phyloP scores from a whole-genome alignment of 106 monocot species.

The Dendrobium chrysotoxum region DNA sequence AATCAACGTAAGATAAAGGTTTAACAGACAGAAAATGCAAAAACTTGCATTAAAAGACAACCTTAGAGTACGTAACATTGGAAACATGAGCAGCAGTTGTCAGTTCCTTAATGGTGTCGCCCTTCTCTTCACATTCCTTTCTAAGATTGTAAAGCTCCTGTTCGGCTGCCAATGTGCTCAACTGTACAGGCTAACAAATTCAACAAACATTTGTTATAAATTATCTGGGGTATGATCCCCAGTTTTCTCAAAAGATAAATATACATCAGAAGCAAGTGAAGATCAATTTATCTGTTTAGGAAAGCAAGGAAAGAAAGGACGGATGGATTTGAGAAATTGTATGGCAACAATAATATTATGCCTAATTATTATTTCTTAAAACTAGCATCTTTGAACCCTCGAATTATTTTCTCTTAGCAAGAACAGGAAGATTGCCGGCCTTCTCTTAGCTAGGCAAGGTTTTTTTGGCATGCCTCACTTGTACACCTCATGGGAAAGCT shows the following conservation, averaged over 20 bases:
- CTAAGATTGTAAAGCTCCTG: slow-evolving; percentile 72
- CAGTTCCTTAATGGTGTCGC: slow-evolving; percentile 68
- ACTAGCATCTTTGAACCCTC: too few relatives aligned
- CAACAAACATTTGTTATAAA: neutral
- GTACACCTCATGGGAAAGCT: too few relatives aligned
- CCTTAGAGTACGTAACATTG: slow-evolving; percentile 59
- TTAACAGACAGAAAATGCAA: neutral
- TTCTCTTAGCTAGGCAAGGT: too few relatives aligned
- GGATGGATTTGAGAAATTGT: too few relatives aligned
- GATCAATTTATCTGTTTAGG: neutral
- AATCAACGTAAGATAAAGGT: neutral
- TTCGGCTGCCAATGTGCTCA: slow-evolving; percentile 51
- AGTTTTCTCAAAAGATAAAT: neutral
- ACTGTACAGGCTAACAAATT: slow-evolving; percentile 18
- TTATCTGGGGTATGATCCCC: neutral
- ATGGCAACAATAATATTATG: too few relatives aligned
- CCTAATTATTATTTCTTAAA: too few relatives aligned
- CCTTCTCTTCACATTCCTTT: slow-evolving; percentile 87
- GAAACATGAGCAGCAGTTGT: slow-evolving; percentile 33
- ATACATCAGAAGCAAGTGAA: neutral
- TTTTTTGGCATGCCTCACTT: too few relatives aligned
- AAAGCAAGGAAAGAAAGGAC: neutral
- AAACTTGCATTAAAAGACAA: slow-evolving; percentile 10
- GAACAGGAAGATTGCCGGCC: too few relatives aligned
- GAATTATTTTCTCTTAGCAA: too few relatives aligned